Percentiles rank a stretch among this genome's conserved stretches.
Conservation (phyloP, 2,329 filamentous ascomycete genomes). For the Xylariaceae sp. region DNA sequence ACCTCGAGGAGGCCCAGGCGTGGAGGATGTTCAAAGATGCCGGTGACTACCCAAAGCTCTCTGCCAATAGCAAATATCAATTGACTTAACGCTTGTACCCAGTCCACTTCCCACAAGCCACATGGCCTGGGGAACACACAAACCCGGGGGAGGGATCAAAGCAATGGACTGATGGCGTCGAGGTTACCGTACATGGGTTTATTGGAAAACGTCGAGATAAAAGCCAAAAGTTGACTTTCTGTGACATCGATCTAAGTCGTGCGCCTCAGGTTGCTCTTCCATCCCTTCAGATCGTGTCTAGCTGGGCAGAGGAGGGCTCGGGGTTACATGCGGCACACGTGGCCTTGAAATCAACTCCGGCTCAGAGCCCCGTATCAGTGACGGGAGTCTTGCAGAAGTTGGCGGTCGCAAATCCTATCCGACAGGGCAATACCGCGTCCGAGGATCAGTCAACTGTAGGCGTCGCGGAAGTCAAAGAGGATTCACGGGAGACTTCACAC, state of each 20-base stretch:
- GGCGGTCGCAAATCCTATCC: not conserved
- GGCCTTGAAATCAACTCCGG: conserved; percentile 42
- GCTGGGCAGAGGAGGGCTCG: conserved; percentile 36
- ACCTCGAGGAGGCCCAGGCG: no score
- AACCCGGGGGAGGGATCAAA: not conserved
- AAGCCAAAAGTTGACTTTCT: conserved; percentile 67
- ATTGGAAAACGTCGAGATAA: conserved; percentile 65
- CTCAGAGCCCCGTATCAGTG: conserved; percentile 51
- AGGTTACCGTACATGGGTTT: conserved; percentile 64
- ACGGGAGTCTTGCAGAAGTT: conserved; percentile 32
- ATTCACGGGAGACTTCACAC: not conserved
- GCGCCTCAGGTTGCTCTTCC: not conserved
- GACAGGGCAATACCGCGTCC: not conserved
- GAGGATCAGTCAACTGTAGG: no score
- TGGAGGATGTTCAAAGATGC: no score
- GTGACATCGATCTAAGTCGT: conserved; percentile 42
- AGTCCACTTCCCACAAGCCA: conserved; percentile 2
- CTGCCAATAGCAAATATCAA: no score
- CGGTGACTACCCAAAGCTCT: no score
- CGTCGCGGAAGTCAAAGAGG: no score
- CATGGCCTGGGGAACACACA: conserved; percentile 12
- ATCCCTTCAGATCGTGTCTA: conserved; percentile 41
- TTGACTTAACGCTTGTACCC: no score
- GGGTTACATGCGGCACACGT: conserved; percentile 35
- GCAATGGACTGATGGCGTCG: conserved; percentile 22